Base-by-base conservation (phyloP, 2,329 filamentous ascomycete genomes). In the Alternaria atra region DNA sequence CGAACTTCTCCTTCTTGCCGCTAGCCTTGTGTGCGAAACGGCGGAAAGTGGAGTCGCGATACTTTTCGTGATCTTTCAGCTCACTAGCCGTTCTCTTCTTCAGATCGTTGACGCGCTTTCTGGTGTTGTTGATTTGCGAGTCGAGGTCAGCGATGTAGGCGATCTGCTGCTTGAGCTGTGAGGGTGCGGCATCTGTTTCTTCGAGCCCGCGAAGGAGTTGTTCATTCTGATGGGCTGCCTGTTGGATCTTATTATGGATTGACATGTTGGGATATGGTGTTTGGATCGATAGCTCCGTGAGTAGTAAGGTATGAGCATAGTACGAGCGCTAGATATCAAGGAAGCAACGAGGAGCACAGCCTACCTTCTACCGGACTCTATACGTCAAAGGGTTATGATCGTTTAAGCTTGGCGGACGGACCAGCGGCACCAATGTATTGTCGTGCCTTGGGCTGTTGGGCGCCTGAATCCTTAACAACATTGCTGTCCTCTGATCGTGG, bases 31-130 rank as follows among this genome's bases (percentile, higher is more conserved):
- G 73, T 1, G 74, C 71, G 46, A 77, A 69, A 40, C 73, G 73
- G 4, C 71, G 68, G 51, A 77, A 68, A 2, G 64, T 72, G 0
- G 73, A 75, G 54, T 77, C 73, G 15, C 71, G 73, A 56, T 77
- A 77, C 52, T 77, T 77, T 42, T 74, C 74, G 60, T 77, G 73
- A 30, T 76, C 74, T 48, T 72, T 66, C 2, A 74, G 62, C 42
- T 77, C 73, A 1, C 55, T 27, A 1, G 56, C 55, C 2, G 73
- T 73, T 29, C 66, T 69, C 9, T 53, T 52, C 29, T 69, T 68
- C 0, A 73, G 58, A 6, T 61, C 60, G 8, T 63, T 47, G 7
- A 70, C 69, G 12, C 61, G 63, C 17, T 66, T 67, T 8, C 59
- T 59, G 4, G 68, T 73, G 5, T 42, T 60, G 8, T 52, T 40